Evolutionary conservation across 1,284 basidiomycete species (phyloP).

Genomic region (Chalciporus sp.): DNA sequence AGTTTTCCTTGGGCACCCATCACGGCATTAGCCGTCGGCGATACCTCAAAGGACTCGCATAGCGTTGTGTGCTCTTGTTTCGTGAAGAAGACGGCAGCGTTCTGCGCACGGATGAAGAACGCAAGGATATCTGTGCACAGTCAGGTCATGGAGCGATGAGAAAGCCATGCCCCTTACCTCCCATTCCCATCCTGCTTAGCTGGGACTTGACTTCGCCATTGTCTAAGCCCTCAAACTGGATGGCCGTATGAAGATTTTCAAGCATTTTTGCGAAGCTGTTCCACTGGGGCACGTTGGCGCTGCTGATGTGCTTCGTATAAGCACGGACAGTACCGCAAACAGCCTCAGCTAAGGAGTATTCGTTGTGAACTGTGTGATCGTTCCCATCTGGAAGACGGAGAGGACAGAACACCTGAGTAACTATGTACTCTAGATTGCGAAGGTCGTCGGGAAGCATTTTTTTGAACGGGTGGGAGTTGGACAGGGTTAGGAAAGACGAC

Average conservation of each 20-base stretch:
- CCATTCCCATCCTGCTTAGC: slow-evolving; percentile 14
- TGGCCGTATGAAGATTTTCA: slow-evolving; percentile 13
- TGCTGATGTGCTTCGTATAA: too few species aligned
- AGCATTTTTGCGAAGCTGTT: slow-evolving; percentile 18
- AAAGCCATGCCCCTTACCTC: slow-evolving; percentile 10
- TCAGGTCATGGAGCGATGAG: neutral
- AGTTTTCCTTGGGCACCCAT: slow-evolving; percentile 38
- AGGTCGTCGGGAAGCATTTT: too few species aligned
- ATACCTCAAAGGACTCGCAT: slow-evolving; percentile 42
- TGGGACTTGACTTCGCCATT: slow-evolving; percentile 7
- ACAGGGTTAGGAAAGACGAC: too few species aligned
- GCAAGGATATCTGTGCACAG: slow-evolving; percentile 21
- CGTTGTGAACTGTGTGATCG: too few species aligned
- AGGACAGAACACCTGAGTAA: too few species aligned
- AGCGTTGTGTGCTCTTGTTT: too few species aligned
- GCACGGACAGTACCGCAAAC: too few species aligned
- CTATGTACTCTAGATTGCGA: too few species aligned
- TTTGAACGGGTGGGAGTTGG: too few species aligned
- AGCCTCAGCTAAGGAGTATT: too few species aligned
- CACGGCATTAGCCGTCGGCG: slow-evolving; percentile 21
- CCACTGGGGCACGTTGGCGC: too few species aligned
- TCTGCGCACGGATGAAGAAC: slow-evolving; percentile 39
- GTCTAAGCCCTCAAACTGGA: slow-evolving; percentile 14
- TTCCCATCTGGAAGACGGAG: too few species aligned
- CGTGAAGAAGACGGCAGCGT: slow-evolving; percentile 39